Conservation (phyloP, 2,329 filamentous ascomycete species). For the Passalora sequoiae region DNA sequence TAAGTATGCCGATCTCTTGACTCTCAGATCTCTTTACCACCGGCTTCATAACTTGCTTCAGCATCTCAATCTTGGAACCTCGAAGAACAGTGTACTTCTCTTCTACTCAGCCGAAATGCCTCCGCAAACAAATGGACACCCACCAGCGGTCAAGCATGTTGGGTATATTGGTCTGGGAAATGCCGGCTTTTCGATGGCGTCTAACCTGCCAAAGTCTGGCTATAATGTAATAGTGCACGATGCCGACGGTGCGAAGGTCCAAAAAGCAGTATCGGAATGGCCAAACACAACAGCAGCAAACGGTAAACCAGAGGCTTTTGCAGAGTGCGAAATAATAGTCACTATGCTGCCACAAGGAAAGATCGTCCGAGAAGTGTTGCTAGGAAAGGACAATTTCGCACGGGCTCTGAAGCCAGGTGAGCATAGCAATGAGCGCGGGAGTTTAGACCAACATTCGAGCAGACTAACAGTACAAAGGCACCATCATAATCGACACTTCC, state of each 20-base stretch:
- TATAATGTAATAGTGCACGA: conserved; percentile 33
- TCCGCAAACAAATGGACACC: conserved; percentile 13
- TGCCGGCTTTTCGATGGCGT: conserved; percentile 33
- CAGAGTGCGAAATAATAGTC: conserved; percentile 33
- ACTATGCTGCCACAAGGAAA: conserved; percentile 37
- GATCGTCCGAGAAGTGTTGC: conserved; percentile 31
- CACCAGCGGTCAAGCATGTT: conserved; percentile 24
- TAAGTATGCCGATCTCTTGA: conserved; percentile 4
- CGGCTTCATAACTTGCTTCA: no score
- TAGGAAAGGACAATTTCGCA: conserved; percentile 30
- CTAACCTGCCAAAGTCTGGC: conserved; percentile 32
- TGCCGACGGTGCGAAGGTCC: conserved; percentile 24
- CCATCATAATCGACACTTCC: conserved; percentile 34
- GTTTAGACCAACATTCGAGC: no score
- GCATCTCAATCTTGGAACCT: no score
- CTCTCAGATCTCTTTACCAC: no score
- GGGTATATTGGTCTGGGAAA: conserved; percentile 36
- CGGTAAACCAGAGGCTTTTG: conserved; percentile 26
- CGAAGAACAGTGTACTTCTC: no score
- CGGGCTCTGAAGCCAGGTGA: conserved; percentile 26
- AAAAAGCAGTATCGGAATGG: conserved; percentile 25
- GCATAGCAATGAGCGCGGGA: no score
- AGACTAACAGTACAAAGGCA: conserved; percentile 17
- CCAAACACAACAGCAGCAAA: conserved; percentile 29
- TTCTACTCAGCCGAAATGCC: conserved; percentile 8